Evolutionary conservation across 1,284 basidiomycete genomes (phyloP), one percentile per base, ranked within the genome.

Genomic region (Cryptococcus wingfieldii): DNA sequence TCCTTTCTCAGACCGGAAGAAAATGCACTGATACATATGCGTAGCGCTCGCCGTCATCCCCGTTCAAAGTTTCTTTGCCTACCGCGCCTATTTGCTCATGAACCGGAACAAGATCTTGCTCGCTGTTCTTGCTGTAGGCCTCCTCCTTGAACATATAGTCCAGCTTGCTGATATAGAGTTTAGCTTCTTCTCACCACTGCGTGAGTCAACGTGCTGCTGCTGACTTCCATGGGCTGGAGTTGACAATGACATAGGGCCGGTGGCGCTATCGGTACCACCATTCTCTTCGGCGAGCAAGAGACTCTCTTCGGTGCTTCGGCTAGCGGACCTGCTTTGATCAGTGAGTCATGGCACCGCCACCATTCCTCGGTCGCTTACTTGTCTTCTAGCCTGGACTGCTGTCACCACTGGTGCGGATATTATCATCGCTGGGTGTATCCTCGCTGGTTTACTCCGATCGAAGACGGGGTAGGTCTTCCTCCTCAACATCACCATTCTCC

Each of bases 21-120:
- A 19, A 19, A 19, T 19, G 19, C 19, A 19, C 19, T 19, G 19
- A 19, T 19, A 19, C 19, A 19, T 19, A 19, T 19, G 1, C 19
- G 19, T 19, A 19, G 59, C 54, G 3, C 42, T 63, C 25, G 56
- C 50, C 18, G 63, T 65, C 39, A 54, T 58, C 13, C 61, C 58
- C 18, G 55, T 66, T 18, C 70, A 70, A 54, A 43, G 39, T 16
- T 72, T 68, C 60, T 70, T 72, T 52, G 58, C 67, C 14, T 63
- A 69, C 43, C 58, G 67, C 52, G 61, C 45, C 67, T 58, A 42
- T 56, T 58, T 68, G 6, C 61, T 72, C 12, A 61, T 51, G 27
- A 47, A 47, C 18, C 53, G 66, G 19, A 67, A 61, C 55, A 64
- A 57, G 54, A 54, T 51, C 46, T 34, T 70, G 50, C 37, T 68